Base-by-base conservation (phyloP, 2,329 filamentous ascomycete genomes). In the Ophiostoma fasciatum region DNA sequence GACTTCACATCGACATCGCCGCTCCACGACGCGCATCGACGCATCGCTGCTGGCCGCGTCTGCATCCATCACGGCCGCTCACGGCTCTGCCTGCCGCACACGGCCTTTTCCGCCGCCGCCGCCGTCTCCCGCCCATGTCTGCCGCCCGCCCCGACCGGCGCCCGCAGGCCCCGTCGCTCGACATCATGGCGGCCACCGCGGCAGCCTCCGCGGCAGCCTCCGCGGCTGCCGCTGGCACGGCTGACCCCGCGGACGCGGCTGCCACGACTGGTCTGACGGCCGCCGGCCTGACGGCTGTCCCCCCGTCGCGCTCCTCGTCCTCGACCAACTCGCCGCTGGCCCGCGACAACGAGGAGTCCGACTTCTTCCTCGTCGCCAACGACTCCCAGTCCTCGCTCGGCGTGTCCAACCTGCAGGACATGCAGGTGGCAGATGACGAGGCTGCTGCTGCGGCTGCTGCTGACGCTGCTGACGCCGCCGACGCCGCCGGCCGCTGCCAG, bases 331-430 rank as follows among this genome's bases (percentile, higher is more conserved):
- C 81, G 2, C 80, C 81, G 30, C 73, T 70, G 35, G 74, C 79
- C 35, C 74, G 74, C 53, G 80, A 84, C 51, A 84, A 92, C 58
- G 81, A 87, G 52, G 88, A 94, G 59, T 93, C 85, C 47, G 88
- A 94, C 60, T 94, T 90, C 58, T 90, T 90, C 57, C 78, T 81
- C 54, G 72, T 70, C 39, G 78, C 81, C 49, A 94, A 94, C 61
- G 88, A 94, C 60, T 94, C 88, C 4, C 73, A 90, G 54, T 94
- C 88, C 1, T 94, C 88, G 1, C 70, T 94, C 38, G 85, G 84
- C 36, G 74, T 84, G 23, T 80, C 81, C 31, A 79, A 80, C 41
- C 69, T 84, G 40, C 76, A 77, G 51, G 80, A 84, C 49, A 79
- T 77, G 70, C 77, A 69, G 52, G 74, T 74, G 44, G 68, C 68